phyloP scores from a whole-genome alignment of 768 basidiomycete genomes.

The Lenzites betulinus region DNA sequence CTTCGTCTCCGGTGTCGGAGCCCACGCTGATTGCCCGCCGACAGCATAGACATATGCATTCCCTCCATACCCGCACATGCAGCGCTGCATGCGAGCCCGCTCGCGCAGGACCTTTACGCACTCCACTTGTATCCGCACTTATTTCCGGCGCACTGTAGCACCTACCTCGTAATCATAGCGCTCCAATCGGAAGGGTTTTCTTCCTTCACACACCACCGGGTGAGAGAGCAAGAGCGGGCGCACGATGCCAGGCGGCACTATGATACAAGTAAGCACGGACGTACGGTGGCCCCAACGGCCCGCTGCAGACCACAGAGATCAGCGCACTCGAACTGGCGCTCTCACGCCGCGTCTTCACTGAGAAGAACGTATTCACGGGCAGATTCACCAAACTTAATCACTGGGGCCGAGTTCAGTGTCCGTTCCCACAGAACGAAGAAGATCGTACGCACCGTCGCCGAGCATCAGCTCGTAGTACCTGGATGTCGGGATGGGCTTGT shows the following conservation, averaged over 20 bases:
- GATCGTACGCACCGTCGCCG: slow-evolving; percentile 64
- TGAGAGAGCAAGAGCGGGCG: not conserved
- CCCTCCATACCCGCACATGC: not conserved
- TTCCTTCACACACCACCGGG: not conserved
- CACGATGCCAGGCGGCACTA: not conserved
- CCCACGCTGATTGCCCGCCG: not conserved
- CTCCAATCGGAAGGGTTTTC: too few relatives aligned
- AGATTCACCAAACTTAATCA: slow-evolving; percentile 85
- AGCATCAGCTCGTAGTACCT: slow-evolving; percentile 84
- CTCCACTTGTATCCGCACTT: not conserved
- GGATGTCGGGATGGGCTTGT: slow-evolving; percentile 77
- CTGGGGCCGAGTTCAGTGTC: slow-evolving; percentile 40
- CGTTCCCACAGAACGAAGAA: not conserved
- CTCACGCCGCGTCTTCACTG: slow-evolving; percentile 64
- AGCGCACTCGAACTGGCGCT: not conserved
- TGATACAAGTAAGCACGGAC: slow-evolving; percentile 8
- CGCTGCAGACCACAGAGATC: not conserved
- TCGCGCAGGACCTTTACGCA: not conserved
- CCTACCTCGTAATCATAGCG: not conserved
- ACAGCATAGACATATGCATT: not conserved
- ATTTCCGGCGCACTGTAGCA: not conserved
- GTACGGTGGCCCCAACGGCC: not conserved
- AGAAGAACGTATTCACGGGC: slow-evolving; percentile 83
- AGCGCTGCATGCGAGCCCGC: not conserved
- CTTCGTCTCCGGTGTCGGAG: not conserved